Evolutionary conservation across 257 asterid species (phyloP).

Genomic region (Scutellaria minor): DNA sequence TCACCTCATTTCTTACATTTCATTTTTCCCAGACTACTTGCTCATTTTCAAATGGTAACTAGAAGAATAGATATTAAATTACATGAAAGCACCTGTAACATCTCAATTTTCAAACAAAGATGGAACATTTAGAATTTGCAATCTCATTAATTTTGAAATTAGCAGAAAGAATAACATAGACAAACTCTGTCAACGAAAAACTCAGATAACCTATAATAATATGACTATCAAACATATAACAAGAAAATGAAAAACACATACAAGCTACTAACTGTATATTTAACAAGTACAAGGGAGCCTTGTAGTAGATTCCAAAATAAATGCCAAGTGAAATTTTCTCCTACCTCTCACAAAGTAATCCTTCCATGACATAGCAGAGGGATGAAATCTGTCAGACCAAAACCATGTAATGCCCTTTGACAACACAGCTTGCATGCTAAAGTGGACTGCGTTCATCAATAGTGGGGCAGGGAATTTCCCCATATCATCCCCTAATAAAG

Average conservation of each 20-base stretch:
- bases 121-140: slow-evolving; percentile 20
- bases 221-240: slow-evolving; percentile 2
- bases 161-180: slow-evolving; percentile 17
- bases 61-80: slow-evolving; percentile 13
- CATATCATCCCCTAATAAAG: slow-evolving; percentile 91
- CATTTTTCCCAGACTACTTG: background rate
- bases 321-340: background rate
- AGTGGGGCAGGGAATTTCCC: slow-evolving; percentile 98
- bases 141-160: background rate
- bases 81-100: slow-evolving; percentile 21
- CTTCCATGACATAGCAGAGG: slow-evolving; percentile 87
- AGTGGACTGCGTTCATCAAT: slow-evolving; percentile 92
- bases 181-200: background rate
- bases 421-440: slow-evolving; percentile 92
- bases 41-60: background rate
- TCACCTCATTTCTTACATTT: background rate
- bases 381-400: slow-evolving; percentile 81
- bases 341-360: slow-evolving; percentile 68
- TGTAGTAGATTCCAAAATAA: background rate
- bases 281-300: background rate
- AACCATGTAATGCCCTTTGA: slow-evolving; percentile 89
- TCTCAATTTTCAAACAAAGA: slow-evolving; percentile 17
- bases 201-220: slow-evolving; percentile 5
- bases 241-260: background rate
- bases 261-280: background rate